Evolutionary conservation across 192 early-diverging fungal genomes (phyloP).

Genomic region (Podila minutissima): DNA sequence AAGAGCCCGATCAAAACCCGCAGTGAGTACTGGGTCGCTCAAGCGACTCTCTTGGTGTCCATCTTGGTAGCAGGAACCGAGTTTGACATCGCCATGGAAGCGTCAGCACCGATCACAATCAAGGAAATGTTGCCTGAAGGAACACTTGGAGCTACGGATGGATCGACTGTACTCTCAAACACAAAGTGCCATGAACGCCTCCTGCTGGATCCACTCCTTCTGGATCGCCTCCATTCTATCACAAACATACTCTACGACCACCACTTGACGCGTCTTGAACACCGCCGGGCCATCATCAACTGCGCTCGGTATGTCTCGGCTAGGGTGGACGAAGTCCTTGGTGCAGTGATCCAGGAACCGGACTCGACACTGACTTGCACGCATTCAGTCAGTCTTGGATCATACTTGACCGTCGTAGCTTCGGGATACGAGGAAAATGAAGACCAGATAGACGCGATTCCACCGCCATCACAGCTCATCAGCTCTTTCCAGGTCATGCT

Average conservation of each 20-base stretch:
- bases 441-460: neutral
- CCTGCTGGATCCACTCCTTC: conserved; percentile 4
- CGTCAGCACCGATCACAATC: neutral
- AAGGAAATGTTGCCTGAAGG: neutral
- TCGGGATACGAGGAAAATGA: no score
- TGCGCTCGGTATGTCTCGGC: conserved; percentile 48
- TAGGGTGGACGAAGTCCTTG: conserved; percentile 23
- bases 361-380: conserved; percentile 15
- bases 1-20: neutral
- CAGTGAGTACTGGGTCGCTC: conserved; percentile 30
- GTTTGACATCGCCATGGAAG: conserved; percentile 8
- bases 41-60: conserved; percentile 24
- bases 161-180: neutral
- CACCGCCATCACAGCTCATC: conserved; percentile 17
- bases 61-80: conserved; percentile 19
- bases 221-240: conserved; percentile 29
- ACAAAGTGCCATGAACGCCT: neutral
- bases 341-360: conserved; percentile 7
- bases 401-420: no score
- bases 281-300: conserved; percentile 45
- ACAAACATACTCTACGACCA: conserved; percentile 38
- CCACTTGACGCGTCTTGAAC: conserved; percentile 16
- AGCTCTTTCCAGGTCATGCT: conserved; percentile 43
- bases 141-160: neutral
- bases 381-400: neutral